Percentiles rank a stretch among this genome's conserved stretches.
These are phyloP conservation scores for Circinella minor DNA, from an alignment of 371 early-diverging fungal genomes.

Conservation along the genomic window DNA sequence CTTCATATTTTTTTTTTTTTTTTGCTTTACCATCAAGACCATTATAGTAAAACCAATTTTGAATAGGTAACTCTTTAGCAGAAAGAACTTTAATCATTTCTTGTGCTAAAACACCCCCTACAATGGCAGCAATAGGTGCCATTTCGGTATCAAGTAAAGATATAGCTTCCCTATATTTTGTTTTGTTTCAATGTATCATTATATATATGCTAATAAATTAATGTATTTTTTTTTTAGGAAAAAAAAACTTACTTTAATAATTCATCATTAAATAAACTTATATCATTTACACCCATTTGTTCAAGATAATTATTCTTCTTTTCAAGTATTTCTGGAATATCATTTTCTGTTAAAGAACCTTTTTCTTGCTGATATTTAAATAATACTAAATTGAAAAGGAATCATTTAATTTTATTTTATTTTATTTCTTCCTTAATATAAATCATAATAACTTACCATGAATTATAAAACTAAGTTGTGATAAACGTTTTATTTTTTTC, in stretches of 20 bases:
- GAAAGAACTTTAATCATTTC: constrained; percentile 86
- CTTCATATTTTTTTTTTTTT: background rate
- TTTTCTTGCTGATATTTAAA: constrained; percentile 39
- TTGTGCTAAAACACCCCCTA: constrained; percentile 90
- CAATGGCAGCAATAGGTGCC: constrained; percentile 78
- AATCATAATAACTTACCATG: constrained; percentile 41
- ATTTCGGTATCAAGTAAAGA: constrained; percentile 63
- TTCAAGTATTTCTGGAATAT: constrained; percentile 23
- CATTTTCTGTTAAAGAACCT: constrained; percentile 25
- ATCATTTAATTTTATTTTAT: too few relatives aligned
- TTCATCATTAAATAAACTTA: constrained; percentile 44
- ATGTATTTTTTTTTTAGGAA: too few relatives aligned
- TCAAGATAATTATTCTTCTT: constrained; percentile 25
- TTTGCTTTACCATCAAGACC: constrained; percentile 61
- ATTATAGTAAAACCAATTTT: constrained; percentile 83
- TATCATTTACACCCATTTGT: constrained; percentile 42
- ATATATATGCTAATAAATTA: too few relatives aligned
- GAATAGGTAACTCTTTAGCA: constrained; percentile 77
- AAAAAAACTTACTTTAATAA: constrained; percentile 50
- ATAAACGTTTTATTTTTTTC: constrained; percentile 44
- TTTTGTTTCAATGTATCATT: too few relatives aligned
- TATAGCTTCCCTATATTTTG: constrained; percentile 39
- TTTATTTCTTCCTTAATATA: too few relatives aligned
- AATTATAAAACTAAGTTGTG: constrained; percentile 55
- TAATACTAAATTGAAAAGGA: constrained; percentile 27